Evolutionary conservation across 192 early-diverging fungal species (phyloP).

Genomic region (Backusella circina): DNA sequence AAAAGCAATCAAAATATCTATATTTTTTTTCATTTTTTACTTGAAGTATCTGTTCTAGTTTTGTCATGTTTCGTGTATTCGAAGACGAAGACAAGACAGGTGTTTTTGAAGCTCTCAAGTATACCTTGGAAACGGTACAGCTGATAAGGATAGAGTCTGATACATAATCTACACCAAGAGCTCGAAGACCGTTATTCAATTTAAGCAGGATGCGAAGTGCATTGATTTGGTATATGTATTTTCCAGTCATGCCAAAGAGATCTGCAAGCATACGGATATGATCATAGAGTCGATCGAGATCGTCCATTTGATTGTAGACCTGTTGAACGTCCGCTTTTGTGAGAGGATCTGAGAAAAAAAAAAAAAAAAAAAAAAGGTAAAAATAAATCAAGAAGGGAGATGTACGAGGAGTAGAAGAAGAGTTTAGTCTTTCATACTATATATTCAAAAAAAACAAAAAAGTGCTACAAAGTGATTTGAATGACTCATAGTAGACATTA

Average conservation of each 20-base stretch:
- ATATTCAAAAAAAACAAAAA: not conserved
- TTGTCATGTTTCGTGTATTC: slow-evolving; percentile 34
- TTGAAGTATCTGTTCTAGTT: slow-evolving; percentile 56
- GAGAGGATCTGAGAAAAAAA: not conserved
- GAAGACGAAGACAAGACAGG: slow-evolving; percentile 2
- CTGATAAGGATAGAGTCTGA: slow-evolving; percentile 15
- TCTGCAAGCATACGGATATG: slow-evolving; percentile 59
- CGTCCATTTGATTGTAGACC: slow-evolving; percentile 34
- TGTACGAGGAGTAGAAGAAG: not conserved
- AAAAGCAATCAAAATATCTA: not conserved
- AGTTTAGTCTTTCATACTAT: too few relatives aligned
- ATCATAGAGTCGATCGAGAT: slow-evolving; percentile 46
- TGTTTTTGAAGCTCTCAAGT: not conserved
- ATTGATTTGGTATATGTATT: slow-evolving; percentile 51
- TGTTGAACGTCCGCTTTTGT: slow-evolving; percentile 16
- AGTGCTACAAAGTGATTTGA: not conserved
- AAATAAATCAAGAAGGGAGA: not conserved
- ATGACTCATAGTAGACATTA: not conserved
- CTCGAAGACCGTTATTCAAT: slow-evolving; percentile 49
- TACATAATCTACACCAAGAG: slow-evolving; percentile 17
- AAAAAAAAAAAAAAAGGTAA: not conserved
- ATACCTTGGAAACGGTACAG: slow-evolving; percentile 46
- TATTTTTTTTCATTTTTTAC: slow-evolving; percentile 20
- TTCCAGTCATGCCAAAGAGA: slow-evolving; percentile 54
- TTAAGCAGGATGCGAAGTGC: slow-evolving; percentile 52